Evolutionary conservation across 352 stramenopile genomes (phyloP), one percentile per base, ranked within the genome.

Genomic region (Phytopythium chamaehyphon): DNA sequence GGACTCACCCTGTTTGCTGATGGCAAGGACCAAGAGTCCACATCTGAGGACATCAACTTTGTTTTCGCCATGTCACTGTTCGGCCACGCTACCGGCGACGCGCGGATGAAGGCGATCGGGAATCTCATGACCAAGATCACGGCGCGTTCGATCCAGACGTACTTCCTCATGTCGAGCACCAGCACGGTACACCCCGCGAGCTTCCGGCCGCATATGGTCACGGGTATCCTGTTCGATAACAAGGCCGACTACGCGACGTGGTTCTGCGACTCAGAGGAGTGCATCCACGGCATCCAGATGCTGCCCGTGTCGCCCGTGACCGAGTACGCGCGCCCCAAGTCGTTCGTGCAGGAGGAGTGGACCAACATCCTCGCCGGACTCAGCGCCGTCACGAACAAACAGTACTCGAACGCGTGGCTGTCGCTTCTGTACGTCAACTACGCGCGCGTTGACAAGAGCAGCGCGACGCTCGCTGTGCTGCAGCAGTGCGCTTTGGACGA

Each of bases 281-380:
- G 76, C 59, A 89, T 91, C 57, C 80, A 91, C 55, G 80, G 80
- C 56, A 88, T 89, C 47, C 77, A 91, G 51, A 89, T 91, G 80
- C 71, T 86, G 2, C 77, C 80, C 1, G 61, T 85, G 43, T 77
- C 75, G 14, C 68, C 80, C 22, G 50, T 86, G 31, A 88, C 66
- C 10, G 76, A 89, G 54, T 87, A 72, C 44, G 66, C 77, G 46
- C 69, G 79, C 36, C 72, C 76, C 15, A 51, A 57, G 24, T 66
- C 51, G 38, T 90, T 90, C 49, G 57, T 88, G 10, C 49, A 64
- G 11, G 70, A 90, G 50, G 76, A 90, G 57, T 88, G 76, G 76
- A 61, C 75, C 45, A 26, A 28, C n/a, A 22, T 50, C 44, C 44
- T 50, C 11, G n/a, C n/a, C 24, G 18, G 11, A 11, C 6, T 50